These are phyloP conservation scores for Exsudoporus frostii DNA, from an alignment of 768 basidiomycete genomes.

Conservation along the genomic window DNA sequence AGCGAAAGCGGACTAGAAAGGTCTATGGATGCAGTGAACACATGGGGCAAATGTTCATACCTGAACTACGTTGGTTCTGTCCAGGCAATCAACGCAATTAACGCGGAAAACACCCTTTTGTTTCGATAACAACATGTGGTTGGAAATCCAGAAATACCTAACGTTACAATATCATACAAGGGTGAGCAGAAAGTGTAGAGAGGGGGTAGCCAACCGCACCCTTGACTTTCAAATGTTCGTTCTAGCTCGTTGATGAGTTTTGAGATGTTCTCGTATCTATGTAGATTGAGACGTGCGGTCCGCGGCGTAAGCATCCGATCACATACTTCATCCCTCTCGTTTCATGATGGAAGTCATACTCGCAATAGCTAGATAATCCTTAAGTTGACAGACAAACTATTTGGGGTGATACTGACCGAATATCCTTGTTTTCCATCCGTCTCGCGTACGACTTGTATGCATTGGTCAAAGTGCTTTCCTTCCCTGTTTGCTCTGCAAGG, in stretches of 20 bases:
- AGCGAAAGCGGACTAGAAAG: slow-evolving; percentile 80
- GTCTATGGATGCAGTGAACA: slow-evolving; percentile 4
- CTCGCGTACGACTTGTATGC: slow-evolving; percentile 72
- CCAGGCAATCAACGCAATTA: slow-evolving; percentile 95
- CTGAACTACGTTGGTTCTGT: slow-evolving; percentile 93
- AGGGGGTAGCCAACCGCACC: slow-evolving; percentile 39
- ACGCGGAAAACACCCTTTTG: slow-evolving; percentile 87
- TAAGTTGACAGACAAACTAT: background rate
- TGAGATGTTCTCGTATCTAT: slow-evolving; percentile 86
- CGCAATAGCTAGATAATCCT: slow-evolving; percentile 52
- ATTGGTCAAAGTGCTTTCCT: slow-evolving; percentile 75
- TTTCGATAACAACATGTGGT: slow-evolving; percentile 63
- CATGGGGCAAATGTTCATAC: slow-evolving; percentile 34
- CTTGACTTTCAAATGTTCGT: slow-evolving; percentile 75
- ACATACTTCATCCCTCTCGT: slow-evolving; percentile 92
- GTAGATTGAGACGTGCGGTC: slow-evolving; percentile 2
- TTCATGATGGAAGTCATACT: slow-evolving; percentile 92
- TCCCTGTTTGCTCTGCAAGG: slow-evolving; percentile 87
- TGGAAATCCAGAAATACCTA: slow-evolving; percentile 83
- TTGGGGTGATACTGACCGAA: slow-evolving; percentile 42
- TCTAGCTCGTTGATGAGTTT: slow-evolving; percentile 71
- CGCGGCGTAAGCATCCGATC: background rate
- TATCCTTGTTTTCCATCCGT: slow-evolving; percentile 52
- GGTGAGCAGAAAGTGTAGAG: background rate
- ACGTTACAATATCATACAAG: background rate